Percentiles rank a stretch among this genome's conserved stretches.
Evolutionary conservation across 164 flowering plant species (phyloP).

Genomic region (Berberis vulgaris): DNA sequence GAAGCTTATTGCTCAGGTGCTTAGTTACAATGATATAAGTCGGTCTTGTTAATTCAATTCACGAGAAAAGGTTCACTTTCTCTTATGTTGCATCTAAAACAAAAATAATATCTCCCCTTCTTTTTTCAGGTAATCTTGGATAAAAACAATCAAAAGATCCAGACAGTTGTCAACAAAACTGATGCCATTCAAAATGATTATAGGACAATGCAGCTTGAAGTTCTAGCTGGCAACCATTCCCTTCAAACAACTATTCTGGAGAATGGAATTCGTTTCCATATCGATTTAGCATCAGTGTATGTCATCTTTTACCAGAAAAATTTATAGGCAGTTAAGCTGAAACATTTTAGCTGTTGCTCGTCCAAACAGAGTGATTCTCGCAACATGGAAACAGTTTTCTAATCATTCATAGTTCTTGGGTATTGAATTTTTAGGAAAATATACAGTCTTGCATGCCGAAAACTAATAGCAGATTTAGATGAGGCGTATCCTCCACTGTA

Average conservation of each 20-base stretch:
- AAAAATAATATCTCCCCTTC: background rate
- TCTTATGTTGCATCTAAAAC: background rate
- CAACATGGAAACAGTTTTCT: no score
- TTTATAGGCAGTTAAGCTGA: no score
- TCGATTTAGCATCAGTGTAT: constrained; percentile 83
- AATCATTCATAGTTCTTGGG: no score
- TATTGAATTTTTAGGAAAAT: no score
- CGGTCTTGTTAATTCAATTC: background rate
- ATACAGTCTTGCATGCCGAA: no score
- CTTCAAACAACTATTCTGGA: constrained; percentile 76
- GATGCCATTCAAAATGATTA: constrained; percentile 79
- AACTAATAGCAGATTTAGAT: no score
- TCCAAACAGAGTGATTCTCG: no score
- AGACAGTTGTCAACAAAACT: constrained; percentile 84
- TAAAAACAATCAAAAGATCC: constrained; percentile 84
- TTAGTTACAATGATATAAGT: background rate
- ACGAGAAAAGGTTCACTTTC: background rate
- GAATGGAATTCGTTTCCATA: constrained; percentile 74
- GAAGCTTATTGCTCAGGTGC: constrained; percentile 80
- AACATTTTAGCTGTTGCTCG: no score
- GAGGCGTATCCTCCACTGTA: no score
- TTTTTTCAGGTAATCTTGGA: constrained; percentile 77
- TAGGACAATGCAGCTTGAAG: constrained; percentile 96
- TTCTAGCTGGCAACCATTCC: constrained; percentile 87
- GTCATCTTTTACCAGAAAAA: constrained; percentile 12